These are phyloP conservation scores for Lactuca saligna DNA, from an alignment of 129 eudicot species.

Conservation along the genomic window DNA sequence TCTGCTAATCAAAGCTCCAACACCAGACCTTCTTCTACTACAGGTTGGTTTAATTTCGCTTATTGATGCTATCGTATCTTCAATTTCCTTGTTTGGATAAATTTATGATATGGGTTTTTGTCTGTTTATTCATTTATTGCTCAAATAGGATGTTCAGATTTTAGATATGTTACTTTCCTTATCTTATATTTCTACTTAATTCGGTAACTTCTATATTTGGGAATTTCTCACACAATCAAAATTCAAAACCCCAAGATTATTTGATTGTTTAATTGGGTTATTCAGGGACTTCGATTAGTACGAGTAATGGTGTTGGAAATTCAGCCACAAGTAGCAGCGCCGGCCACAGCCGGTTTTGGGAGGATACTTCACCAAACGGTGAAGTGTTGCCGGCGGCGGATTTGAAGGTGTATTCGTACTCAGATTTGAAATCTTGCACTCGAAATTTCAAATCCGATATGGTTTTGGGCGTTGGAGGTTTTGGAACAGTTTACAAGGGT, in stretches of 20 bases:
- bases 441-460: constrained; percentile 64
- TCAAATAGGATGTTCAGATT: not conserved
- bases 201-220: constrained; percentile 1
- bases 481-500: constrained; percentile 82
- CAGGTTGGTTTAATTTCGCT: constrained; percentile 33
- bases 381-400: constrained; percentile 63
- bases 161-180: not conserved
- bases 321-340: constrained; percentile 58
- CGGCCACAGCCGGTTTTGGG: constrained; percentile 42
- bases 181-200: too few species aligned
- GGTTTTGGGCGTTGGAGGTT: constrained; percentile 78
- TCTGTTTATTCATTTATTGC: not conserved
- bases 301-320: constrained; percentile 48
- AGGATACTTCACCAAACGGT: constrained; percentile 30
- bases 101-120: not conserved
- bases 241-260: not conserved
- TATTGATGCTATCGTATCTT: not conserved
- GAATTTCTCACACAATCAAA: not conserved
- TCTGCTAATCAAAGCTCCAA: constrained; percentile 31
- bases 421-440: constrained; percentile 66
- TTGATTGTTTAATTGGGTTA: not conserved
- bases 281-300: constrained; percentile 44
- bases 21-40: constrained; percentile 47
- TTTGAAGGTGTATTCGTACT: constrained; percentile 56
- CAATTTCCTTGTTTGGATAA: not conserved